Evolutionary conservation across 345 rosid genomes (phyloP), one percentile per base, ranked within the genome.

Genomic region (Eucalyptus pauciflora): DNA sequence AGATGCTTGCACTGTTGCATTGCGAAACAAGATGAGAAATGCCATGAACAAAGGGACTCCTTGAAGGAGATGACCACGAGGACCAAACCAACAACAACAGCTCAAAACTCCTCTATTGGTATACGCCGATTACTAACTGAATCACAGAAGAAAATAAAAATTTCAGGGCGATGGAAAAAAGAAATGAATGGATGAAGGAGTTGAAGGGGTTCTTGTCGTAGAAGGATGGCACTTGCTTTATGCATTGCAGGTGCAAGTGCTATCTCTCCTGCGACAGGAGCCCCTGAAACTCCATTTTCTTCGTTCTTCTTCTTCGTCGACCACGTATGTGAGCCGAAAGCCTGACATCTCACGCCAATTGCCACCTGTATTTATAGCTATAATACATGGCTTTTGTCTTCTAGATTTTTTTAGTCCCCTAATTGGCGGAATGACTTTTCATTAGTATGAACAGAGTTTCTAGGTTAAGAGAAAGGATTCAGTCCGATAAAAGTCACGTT

Each of bases 211-310:
- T 88, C 95, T 90, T 88, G 92, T 93, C 92, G 87, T 88, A 91
- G 88, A 90, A 60, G 90, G 94, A 92, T 88, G 94, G 95, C 93
- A 46, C 94, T 89, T 85, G 87, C 89, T 56, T 14, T 11, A 4
- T 37, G 29, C 86, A 15, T 54, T 29, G 87, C 69, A 31, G 45
- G 87, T 33, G 56, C 56, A 52, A 52, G 56, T 52, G 89, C 89
- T 87, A 90, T 69, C 91, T 24, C 90, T 58, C 89, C 87, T 90
- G 89, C 93, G 92, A 87, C 90, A 88, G 24, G 80, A 37, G 86
- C 25, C 27, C 90, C 92, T 67, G 85, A 85, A 81, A 60, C 56
- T 56, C 81, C 85, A 67, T 45, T 45, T 37, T 43, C 48, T 83
- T 43, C 48, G 50, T 54, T 64, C 76, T 37, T 71, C 81, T 37